Evolutionary conservation across 2,329 filamentous ascomycete species (phyloP), one percentile per base, ranked within the genome.

Genomic region (Aspergillus carbonarius): DNA sequence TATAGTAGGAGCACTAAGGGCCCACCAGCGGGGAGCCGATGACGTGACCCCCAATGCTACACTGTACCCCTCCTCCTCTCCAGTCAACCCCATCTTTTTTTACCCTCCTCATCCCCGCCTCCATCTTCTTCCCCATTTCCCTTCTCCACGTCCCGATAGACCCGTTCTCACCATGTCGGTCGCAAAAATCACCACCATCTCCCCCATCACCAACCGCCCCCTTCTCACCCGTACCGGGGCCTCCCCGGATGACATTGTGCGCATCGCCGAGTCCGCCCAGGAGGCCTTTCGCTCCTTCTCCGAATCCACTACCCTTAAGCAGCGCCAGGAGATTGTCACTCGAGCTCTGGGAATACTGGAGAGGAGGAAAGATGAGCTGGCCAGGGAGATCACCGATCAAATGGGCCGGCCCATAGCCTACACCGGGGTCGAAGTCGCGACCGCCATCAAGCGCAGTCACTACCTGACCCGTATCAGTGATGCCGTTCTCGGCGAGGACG

Each of bases 371-470:
- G 88, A 93, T 84, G 88, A 87, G 59, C 81, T 96, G 42, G 92
- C 88, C 5, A 83, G 85, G 66, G 92, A 96, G 73, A 80, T 96
- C 60, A 96, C 92, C 0, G 85, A 89, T 68, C 92, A 96, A 78
- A 96, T 96, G 92, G 92, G 93, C 37, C 84, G 93, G 20, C 92
- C 93, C 23, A 96, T 96, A 68, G 85, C 89, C 49, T 96, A 92
- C 74, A 89, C 89, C 1, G 87, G 83, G 42, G 91, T 88, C 66
- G 93, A 96, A 77, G 83, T 97, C 65, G 80, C 85, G 23, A 96
- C 93, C 12, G 92, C 92, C 32, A 85, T 93, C 63, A 88, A 88
- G 76, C 86, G 92, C 60, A 89, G 87, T 61, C 88, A 96, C 69
- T 93, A 96, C 71, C 81, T 96, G 40, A 80, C 96, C 65, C 91